Base-by-base conservation (phyloP, 306 rosid genomes). In the Casuarina equisetifolia region DNA sequence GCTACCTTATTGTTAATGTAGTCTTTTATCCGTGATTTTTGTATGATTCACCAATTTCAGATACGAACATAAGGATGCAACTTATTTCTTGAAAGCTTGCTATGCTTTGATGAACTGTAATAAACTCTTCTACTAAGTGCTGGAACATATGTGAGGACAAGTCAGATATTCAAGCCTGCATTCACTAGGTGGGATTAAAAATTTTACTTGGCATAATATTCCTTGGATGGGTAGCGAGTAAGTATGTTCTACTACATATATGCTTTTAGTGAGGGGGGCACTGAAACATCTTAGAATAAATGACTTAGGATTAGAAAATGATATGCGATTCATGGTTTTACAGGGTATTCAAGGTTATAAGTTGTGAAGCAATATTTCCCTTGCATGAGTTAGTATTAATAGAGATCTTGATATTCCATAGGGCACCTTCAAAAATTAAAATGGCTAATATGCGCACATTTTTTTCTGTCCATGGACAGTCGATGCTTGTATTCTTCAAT, bases 401-500 rank as follows among this genome's bases (percentile, higher is more conserved):
- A 59, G 13, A 32, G 19, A 64, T 64, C 32, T 6, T 16, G 32
- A 39, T 40, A 3, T 42, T 64, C 40, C 70, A 64, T 39, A 12
- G 48, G 48, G n/a, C 16, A 64, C 70, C 53, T 58, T 45, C 51
- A 35, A 46, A 69, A 58, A 36, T 58, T 11, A 25, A 58, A 4
- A 39, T 64, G 20, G 83, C 89, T 88, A 68, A 84, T 78, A 12
- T 75, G 76, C 70, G 61, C 70, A 42, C 53, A 10, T 39, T 63
- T 70, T 25, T 76, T 81, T 79, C 49, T 46, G 68, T 75, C 19
- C 82, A 67, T 86, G 79, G 69, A 81, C 97, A 94, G 98, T 94
- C 98, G 4, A 79, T 94, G 97, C 90, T 94, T 72, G 97, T 94
- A 83, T 92, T 94, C 86, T 82, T 94, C 83, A 84, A 89, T 75